Base-by-base conservation (phyloP, 2,329 filamentous ascomycete species). In the Ceratocystis variospora region DNA sequence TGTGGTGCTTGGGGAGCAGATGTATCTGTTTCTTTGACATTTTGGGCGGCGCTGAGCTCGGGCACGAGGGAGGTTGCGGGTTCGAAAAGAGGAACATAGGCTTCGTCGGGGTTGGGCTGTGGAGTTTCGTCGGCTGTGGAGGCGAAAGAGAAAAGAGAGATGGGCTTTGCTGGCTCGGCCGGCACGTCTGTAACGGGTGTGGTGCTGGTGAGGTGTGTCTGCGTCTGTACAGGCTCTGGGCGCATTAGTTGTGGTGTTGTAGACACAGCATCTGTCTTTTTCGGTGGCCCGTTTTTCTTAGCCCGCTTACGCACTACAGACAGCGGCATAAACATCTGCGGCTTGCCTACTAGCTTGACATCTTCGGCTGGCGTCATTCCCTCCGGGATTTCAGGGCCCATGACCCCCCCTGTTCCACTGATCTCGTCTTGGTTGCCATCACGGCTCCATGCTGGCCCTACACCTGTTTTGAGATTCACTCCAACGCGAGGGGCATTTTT, bases 281-380 rank as follows among this genome's bases (percentile, higher is more conserved):
- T 74, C 46, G 74, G 74, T n/a, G 50, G 19, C 67, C 79, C 77
- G 71, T 82, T 86, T 77, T 87, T 90, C 76, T 88, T 90, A 69
- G 82, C 83, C 37, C 85, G 81, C 69, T 87, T 90, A 68, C 89
- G 82, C 17, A 86, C 84, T 15, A 96, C 91, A 0, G 92, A 96
- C 46, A 96, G 78, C 2, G 93, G 93, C 73, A 87, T 88, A 75
- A 97, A 96, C 84, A 90, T 89, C 75, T 92, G 83, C 12, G 90
- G 84, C 71, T 92, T 94, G 22, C 88, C 89, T 1, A 87, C 82
- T 15, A 88, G 76, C 75, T 89, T 87, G 17, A 87, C 81, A 67
- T 87, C 83, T 1, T 82, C 79, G n/a, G 81, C 81, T 31, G 81
- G 75, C 71, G 84, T 84, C 71, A 84, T 80, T 53, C 81, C 81